Evolutionary conservation across 2,329 filamentous ascomycete genomes (phyloP).

Genomic region (Aspergillus viridinutans): DNA sequence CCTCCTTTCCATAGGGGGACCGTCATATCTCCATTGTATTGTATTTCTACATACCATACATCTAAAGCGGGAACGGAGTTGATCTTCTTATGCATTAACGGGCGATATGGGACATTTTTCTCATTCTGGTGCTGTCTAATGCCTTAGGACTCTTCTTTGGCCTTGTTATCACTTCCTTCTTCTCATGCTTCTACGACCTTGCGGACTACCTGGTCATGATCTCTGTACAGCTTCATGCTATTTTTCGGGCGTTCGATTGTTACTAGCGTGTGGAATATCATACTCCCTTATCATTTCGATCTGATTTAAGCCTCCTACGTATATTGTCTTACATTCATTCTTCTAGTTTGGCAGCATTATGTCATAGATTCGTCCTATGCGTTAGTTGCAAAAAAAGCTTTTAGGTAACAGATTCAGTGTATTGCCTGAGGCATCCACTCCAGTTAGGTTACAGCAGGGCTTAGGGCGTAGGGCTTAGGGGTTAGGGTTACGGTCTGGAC

Average conservation of each 20-base stretch:
- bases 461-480: slow-evolving; percentile 22
- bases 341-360: not conserved
- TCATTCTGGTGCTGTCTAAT: not conserved
- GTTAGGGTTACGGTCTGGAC: slow-evolving; percentile 16
- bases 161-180: not conserved
- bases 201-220: not conserved
- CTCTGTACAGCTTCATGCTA: not conserved
- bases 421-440: not conserved
- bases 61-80: slow-evolving; percentile 16
- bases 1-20: not conserved
- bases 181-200: slow-evolving; percentile 6
- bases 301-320: not conserved
- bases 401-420: not conserved
- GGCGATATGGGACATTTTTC: not conserved
- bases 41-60: slow-evolving; percentile 12
- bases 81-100: slow-evolving; percentile 12
- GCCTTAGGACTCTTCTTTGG: not conserved
- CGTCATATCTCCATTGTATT: not conserved
- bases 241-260: not conserved
- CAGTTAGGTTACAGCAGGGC: not conserved
- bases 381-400: not conserved
- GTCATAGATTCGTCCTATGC: not conserved
- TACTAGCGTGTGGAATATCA: not conserved
- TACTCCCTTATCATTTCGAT: not conserved
- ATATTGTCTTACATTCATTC: not conserved